Base-by-base conservation (phyloP, 2,329 filamentous ascomycete genomes). In the Penicillium rolfsii region DNA sequence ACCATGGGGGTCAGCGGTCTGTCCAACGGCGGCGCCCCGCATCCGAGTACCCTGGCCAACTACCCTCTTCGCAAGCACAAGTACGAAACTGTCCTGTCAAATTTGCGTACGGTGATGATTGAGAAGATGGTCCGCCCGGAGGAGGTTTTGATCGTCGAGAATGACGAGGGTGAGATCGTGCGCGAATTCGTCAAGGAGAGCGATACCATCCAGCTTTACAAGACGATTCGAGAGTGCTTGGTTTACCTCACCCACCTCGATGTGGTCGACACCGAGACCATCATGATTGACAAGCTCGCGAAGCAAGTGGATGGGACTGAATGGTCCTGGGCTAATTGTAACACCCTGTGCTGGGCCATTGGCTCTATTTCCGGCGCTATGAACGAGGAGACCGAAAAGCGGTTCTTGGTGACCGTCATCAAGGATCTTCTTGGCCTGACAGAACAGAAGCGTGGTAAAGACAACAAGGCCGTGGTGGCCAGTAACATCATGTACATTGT, bases 401-500 rank as follows among this genome's bases (percentile, higher is more conserved):
- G 95, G 11, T 99, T 99, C 83, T 82, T 99, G 45, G 95, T 99
- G 53, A 99, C 95, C 0, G 96, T 99, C 58, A 99, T 99, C 71
- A 99, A 99, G 81, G 95, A 99, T 73, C 87, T 99, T 7, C 87
- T 99, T 30, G 96, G 95, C 1, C 83, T 99, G 58, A 99, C 95
- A 0, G 95, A 99, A 78, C 97, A 97, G 93, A 99, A 99, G 83
- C 91, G 96, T 57, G 95, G 95, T 64, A 99, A 99, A 74, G 95
- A 99, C 82, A 99, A 99, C 85, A 99, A 99, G 77, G 95, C 95
- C 12, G 95, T 99, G 9, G 95, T 99, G 43, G 95, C 95, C 65
- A 97, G 92, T 80, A 99, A 99, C 81, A 99, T 99, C 73, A 99
- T 99, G 95, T 99, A 99, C 77, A 99, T 99, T 80, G 95, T 99